Base-by-base conservation (phyloP, 2,329 filamentous ascomycete genomes). In the Pezicula rhizophila region DNA sequence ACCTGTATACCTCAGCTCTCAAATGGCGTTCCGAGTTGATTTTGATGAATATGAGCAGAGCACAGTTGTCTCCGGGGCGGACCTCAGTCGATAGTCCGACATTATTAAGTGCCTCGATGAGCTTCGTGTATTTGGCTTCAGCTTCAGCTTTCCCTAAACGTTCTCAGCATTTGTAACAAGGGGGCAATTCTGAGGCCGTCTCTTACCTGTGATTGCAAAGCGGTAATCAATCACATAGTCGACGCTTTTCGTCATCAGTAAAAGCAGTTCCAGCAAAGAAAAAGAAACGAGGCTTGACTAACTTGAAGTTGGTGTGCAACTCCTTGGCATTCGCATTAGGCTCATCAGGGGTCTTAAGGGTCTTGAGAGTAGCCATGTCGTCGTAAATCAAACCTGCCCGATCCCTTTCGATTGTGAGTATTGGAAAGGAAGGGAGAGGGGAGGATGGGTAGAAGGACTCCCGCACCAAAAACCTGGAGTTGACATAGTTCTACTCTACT, bases 11-110 rank as follows among this genome's bases (percentile, higher is more conserved):
- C 61, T 95, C 88, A 55, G 84, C 82, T 51, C 79, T 80, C 51
- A 99, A 76, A 55, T 90, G 80, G 58, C 82, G 76, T 53, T 85
- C 77, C 18, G 89, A 90, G 33, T 85, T 83, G 38, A 95, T 80
- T 63, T 85, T 87, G 63, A 91, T 78, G 65, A 96, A 96, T 57
- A 97, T 71, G 42, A 97, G 76, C 35, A 97, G 72, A 3, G 88
- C 88, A 48, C 80, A 75, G 25, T 82, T 78, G 56, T 86, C 82
- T 49, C 89, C 90, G 60, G 84, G 82, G 55, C 93, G 87, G 45
- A 96, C 91, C 69, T 96, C 89, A 8, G 88, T 90, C 38, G 86
- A 81, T 53, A 97, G 77, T n/a, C 92, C 91, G 40, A 91, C 87
- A 43, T 76, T 74, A 28, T 86, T 81, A 35, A 99, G 78, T 35